Evolutionary conservation across 106 monocot genomes (phyloP).

Genomic region (Acanthochlamys bracteata): DNA sequence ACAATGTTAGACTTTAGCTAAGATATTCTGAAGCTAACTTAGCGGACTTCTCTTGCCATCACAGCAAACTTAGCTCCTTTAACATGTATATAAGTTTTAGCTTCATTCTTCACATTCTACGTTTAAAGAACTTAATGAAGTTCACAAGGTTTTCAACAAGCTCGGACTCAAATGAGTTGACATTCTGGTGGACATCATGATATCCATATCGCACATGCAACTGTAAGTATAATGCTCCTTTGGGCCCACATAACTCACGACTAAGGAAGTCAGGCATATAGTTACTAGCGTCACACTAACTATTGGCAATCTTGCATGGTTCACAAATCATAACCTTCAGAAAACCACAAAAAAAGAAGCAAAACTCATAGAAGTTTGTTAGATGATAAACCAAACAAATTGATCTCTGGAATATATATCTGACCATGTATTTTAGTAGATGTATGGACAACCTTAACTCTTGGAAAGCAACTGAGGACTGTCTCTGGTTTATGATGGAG

Average conservation of each 20-base stretch:
- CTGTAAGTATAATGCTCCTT: neutral
- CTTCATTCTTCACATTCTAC: too few species aligned
- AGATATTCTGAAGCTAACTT: too few species aligned
- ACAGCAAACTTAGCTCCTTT: too few species aligned
- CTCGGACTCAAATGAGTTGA: constrained; percentile 10
- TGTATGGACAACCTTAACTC: constrained; percentile 59
- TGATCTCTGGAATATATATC: constrained; percentile 65
- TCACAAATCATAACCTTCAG: too few species aligned
- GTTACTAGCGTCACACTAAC: constrained; percentile 11
- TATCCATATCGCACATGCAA: constrained; percentile 13
- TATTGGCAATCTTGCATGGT: constrained; percentile 4
- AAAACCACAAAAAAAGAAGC: too few species aligned
- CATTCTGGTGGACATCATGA: constrained; percentile 8
- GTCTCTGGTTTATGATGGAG: constrained; percentile 65
- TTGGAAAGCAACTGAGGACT: constrained; percentile 56
- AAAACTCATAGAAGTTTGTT: too few species aligned
- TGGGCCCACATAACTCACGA: constrained; percentile 6
- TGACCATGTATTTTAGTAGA: constrained; percentile 50
- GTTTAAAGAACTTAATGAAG: too few species aligned
- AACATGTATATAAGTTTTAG: too few species aligned
- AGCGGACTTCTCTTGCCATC: too few species aligned
- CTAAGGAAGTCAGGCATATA: constrained; percentile 6
- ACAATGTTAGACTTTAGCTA: too few species aligned
- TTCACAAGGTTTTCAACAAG: neutral
- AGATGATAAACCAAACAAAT: constrained; percentile 19